A percentile compares a stretch with the other conserved stretches of the same genome.
Evolutionary conservation across 2,329 filamentous ascomycete genomes (phyloP).

Genomic region (Sporothrix globosa): DNA sequence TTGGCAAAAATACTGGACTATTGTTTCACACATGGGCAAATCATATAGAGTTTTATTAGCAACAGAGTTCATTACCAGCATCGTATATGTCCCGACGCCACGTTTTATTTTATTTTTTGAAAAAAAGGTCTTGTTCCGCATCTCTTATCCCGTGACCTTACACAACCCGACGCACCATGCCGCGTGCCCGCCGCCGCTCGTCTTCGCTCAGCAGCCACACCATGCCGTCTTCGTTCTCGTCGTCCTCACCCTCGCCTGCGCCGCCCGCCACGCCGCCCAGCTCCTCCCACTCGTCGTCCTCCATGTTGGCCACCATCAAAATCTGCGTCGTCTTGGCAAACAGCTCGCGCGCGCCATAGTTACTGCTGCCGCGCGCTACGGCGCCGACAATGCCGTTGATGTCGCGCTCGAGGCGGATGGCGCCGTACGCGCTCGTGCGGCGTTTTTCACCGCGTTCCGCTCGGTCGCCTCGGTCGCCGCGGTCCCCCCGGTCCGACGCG

Average conservation of each 20-base stretch:
- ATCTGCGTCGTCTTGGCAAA: slow-evolving; percentile 80
- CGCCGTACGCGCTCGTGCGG: slow-evolving; percentile 76
- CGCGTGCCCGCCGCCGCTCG: slow-evolving; percentile 73
- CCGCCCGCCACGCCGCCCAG: slow-evolving; percentile 44
- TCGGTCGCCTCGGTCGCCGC: not conserved
- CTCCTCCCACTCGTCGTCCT: slow-evolving; percentile 93
- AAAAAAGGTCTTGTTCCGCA: too few relatives aligned
- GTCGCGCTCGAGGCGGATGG: slow-evolving; percentile 82
- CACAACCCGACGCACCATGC: slow-evolving; percentile 56
- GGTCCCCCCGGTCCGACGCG: slow-evolving; percentile 44
- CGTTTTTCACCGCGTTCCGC: slow-evolving; percentile 42
- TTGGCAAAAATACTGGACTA: not conserved
- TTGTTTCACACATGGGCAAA: too few relatives aligned
- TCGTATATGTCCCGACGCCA: too few relatives aligned
- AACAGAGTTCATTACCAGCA: too few relatives aligned
- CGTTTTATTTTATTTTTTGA: too few relatives aligned
- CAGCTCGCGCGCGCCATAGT: slow-evolving; percentile 75
- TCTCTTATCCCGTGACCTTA: not conserved
- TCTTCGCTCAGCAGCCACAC: slow-evolving; percentile 72
- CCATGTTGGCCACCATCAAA: slow-evolving; percentile 87
- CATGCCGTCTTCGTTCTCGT: slow-evolving; percentile 61
- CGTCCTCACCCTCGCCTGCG: slow-evolving; percentile 37
- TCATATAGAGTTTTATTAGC: too few relatives aligned
- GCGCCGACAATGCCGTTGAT: slow-evolving; percentile 72
- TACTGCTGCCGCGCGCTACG: slow-evolving; percentile 66